A percentile compares a stretch with the other conserved stretches of the same genome.
Evolutionary conservation across 1,284 basidiomycete species (phyloP).

Genomic region (Peniophora sp.): DNA sequence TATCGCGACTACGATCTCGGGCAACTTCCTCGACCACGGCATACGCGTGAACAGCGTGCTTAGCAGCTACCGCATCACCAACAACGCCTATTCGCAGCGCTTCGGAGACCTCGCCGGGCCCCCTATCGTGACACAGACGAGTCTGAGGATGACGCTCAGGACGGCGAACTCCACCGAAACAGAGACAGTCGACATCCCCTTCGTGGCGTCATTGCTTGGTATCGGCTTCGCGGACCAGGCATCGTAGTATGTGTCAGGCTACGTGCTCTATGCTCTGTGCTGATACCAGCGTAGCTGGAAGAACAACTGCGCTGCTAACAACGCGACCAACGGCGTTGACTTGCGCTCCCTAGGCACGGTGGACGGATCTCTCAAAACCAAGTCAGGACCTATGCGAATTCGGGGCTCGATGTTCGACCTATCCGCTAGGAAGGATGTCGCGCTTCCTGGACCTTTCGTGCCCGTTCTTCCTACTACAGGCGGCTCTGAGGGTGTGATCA

Average conservation of each 20-base stretch:
- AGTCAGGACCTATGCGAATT: background rate
- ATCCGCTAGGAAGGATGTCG: constrained; percentile 24
- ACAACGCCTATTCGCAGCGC: constrained; percentile 43
- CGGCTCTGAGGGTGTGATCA: constrained; percentile 47
- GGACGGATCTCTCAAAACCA: background rate
- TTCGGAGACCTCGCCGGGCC: constrained; percentile 54
- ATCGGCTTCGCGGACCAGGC: constrained; percentile 38
- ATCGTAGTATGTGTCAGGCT: constrained; percentile 38
- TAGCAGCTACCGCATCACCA: constrained; percentile 47
- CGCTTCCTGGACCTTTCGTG: constrained; percentile 39
- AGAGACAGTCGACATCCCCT: constrained; percentile 48
- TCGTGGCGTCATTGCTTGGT: constrained; percentile 40
- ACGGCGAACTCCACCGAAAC: constrained; percentile 34
- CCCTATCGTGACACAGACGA: constrained; percentile 33
- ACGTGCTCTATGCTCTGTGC: background rate
- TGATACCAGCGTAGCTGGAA: constrained; percentile 36
- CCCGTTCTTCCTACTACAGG: constrained; percentile 38
- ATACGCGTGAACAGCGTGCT: constrained; percentile 57
- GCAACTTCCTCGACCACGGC: constrained; percentile 56
- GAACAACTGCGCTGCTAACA: constrained; percentile 49
- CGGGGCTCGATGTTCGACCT: background rate
- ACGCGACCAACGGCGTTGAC: constrained; percentile 49
- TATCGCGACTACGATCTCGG: constrained; percentile 47
- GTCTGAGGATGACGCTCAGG: constrained; percentile 39
- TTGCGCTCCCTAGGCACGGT: background rate